These are phyloP conservation scores for Ceratonia siliqua DNA, from an alignment of 306 rosid species.

Conservation along the genomic window DNA sequence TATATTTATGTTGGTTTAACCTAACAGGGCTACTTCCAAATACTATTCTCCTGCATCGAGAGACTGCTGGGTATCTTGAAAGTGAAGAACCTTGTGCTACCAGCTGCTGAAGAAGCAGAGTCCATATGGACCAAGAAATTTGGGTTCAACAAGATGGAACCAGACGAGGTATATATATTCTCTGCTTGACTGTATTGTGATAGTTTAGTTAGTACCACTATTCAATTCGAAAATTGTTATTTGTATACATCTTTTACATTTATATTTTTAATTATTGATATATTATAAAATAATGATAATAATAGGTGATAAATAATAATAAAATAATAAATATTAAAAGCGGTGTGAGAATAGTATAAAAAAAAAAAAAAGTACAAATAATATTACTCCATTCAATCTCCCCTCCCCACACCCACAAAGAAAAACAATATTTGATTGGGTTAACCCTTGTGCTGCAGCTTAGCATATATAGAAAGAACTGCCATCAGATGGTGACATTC, in stretches of 20 bases:
- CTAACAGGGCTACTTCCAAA: conserved; percentile 92
- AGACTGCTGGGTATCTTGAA: conserved; percentile 74
- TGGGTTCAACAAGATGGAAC: conserved; percentile 73
- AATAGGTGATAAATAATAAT: too few species aligned
- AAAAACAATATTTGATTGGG: conserved; percentile 25
- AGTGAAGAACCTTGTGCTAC: conserved; percentile 80
- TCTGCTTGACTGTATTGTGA: not conserved
- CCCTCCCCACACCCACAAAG: not conserved
- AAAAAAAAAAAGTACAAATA: too few species aligned
- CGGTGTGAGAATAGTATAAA: too few species aligned
- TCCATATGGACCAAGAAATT: conserved; percentile 89
- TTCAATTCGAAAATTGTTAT: too few species aligned
- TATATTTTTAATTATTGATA: too few species aligned
- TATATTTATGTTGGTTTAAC: not conserved
- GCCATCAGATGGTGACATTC: conserved; percentile 79
- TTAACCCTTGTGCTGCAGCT: conserved; percentile 57
- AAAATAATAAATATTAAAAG: too few species aligned
- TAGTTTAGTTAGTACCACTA: not conserved
- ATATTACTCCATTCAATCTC: too few species aligned
- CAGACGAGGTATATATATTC: conserved; percentile 65
- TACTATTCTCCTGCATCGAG: conserved; percentile 85
- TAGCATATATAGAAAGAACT: conserved; percentile 66
- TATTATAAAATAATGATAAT: too few species aligned
- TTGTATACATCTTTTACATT: too few species aligned
- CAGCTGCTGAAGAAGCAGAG: conserved; percentile 94